These are phyloP conservation scores for Gyrodon lividus DNA, from an alignment of 768 basidiomycete species.

Conservation along the genomic window DNA sequence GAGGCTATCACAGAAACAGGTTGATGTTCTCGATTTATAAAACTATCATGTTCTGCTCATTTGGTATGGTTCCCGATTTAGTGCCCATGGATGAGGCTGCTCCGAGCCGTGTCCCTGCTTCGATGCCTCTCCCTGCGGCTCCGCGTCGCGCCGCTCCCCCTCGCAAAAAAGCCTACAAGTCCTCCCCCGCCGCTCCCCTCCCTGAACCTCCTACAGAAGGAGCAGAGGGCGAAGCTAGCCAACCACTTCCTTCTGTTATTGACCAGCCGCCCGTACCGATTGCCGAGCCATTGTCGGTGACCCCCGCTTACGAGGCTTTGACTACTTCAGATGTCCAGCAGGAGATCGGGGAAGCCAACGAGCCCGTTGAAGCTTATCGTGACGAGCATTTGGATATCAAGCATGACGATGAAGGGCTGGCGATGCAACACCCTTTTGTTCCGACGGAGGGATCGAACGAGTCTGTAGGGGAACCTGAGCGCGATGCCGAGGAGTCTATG, in stretches of 20 bases:
- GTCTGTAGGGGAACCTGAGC: constrained; percentile 7
- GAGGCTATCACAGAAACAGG: constrained; percentile 16
- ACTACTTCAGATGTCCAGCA: constrained; percentile 9
- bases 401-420: not conserved
- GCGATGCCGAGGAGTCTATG: constrained; percentile 6
- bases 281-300: constrained; percentile 1
- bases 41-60: constrained; percentile 11
- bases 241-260: not conserved
- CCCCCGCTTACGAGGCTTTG: constrained; percentile 2
- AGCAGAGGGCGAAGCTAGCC: constrained; percentile 1
- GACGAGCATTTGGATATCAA: constrained; percentile 1
- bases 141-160: constrained; percentile 78
- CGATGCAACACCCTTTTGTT: not conserved
- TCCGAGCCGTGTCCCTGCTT: constrained; percentile 41
- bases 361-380: not conserved
- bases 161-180: constrained; percentile 59
- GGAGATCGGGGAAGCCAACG: constrained; percentile 9
- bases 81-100: constrained; percentile 27
- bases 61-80: constrained; percentile 7
- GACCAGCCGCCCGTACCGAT: constrained; percentile 2
- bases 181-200: constrained; percentile 37
- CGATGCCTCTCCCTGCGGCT: constrained; percentile 74
- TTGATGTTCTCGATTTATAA: constrained; percentile 1
- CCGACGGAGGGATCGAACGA: constrained; percentile 4
- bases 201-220: constrained; percentile 28